A percentile compares a stretch with the other conserved stretches of the same genome.
Conservation (phyloP, 176 grass and related monocot species). For the Eremochloa ophiuroides region DNA sequence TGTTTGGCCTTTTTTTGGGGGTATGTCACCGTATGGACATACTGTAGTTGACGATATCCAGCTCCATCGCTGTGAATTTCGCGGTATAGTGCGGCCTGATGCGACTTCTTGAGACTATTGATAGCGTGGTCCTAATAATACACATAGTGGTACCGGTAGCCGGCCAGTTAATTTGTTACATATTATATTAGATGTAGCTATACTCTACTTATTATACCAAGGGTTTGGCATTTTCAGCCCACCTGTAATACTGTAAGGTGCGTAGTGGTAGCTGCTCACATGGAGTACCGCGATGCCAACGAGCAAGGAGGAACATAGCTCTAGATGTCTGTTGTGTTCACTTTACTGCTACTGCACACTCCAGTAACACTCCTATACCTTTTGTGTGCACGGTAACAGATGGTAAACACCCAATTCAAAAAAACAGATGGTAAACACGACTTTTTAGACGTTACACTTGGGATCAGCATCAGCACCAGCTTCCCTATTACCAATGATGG, state of each 20-base stretch:
- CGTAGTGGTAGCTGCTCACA: neutral
- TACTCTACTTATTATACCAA: too few relatives aligned
- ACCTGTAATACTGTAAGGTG: neutral
- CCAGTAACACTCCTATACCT: neutral
- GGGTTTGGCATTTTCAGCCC: neutral
- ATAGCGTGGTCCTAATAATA: neutral
- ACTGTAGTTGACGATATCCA: too few relatives aligned
- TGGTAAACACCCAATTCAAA: neutral
- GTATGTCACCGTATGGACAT: too few relatives aligned
- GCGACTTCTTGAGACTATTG: neutral
- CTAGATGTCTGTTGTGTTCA: neutral
- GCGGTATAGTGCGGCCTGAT: neutral
- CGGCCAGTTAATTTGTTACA: neutral
- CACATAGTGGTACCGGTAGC: neutral
- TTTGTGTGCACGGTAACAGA: neutral
- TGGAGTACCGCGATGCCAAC: neutral
- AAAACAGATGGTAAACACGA: neutral
- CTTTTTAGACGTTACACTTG: slow-evolving; percentile 28
- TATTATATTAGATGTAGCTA: neutral
- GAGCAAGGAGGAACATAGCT: neutral
- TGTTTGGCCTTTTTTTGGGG: neutral
- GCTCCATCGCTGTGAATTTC: neutral
- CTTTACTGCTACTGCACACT: neutral
- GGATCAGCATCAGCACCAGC: neutral
- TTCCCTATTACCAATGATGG: neutral